A percentile compares a stretch with the other conserved stretches of the same genome.
Conservation (phyloP, 176 grass and related monocot species). For the Lolium rigidum region DNA sequence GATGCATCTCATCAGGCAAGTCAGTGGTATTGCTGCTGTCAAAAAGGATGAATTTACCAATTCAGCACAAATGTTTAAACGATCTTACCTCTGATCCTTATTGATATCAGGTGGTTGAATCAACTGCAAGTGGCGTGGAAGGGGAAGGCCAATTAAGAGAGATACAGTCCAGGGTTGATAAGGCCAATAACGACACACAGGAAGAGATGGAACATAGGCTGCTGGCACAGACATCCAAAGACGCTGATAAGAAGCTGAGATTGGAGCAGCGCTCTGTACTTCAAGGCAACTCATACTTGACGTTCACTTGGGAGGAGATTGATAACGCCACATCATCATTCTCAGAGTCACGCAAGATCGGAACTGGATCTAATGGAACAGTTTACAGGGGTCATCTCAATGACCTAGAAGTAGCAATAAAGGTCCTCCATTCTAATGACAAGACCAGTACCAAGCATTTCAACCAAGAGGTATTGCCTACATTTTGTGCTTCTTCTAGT, state of each 20-base stretch:
- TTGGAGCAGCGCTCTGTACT: constrained; percentile 51
- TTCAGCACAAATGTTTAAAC: neutral
- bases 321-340: constrained; percentile 73
- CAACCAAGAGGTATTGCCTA: constrained; percentile 67
- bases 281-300: constrained; percentile 37
- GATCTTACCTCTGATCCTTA: constrained; percentile 36
- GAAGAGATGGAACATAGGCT: too few relatives aligned
- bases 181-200: too few relatives aligned
- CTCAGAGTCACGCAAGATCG: constrained; percentile 63
- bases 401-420: constrained; percentile 69
- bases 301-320: constrained; percentile 87
- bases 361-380: constrained; percentile 69
- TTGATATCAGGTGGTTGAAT: constrained; percentile 43
- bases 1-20: constrained; percentile 50
- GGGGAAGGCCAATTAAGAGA: too few relatives aligned
- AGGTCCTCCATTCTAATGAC: constrained; percentile 69
- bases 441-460: constrained; percentile 62
- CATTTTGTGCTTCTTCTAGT: constrained; percentile 16
- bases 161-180: too few relatives aligned
- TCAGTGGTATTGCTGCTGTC: neutral
- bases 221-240: constrained; percentile 29
- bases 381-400: constrained; percentile 85
- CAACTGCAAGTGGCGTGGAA: too few relatives aligned
- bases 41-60: neutral
- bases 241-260: constrained; percentile 41